Base-by-base conservation (phyloP, 805 yeast species). In the Spathaspora passalidarum region DNA sequence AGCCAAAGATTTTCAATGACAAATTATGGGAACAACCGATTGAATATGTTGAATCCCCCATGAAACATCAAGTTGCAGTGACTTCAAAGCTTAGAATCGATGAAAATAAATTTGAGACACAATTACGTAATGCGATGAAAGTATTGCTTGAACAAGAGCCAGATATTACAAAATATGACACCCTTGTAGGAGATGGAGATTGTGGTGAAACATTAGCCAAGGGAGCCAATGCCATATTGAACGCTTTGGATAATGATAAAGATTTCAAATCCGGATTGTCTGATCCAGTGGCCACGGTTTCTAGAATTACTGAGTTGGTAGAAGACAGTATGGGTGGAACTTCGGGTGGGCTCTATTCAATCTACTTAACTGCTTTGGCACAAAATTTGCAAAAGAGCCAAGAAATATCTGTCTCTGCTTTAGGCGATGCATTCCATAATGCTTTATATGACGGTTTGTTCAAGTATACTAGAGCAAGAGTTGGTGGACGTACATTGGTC, bases 321-420 rank as follows among this genome's bases (percentile, higher is more conserved):
- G 97, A 91, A 61, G 81, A 81, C 46, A 81, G 81, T n/a, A 92
- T 92, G 97, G 98, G 97, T 44, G 98, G 98, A 42, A 92, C 98
- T 0, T 87, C 96, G 1, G 98, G 98, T 44, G 97, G 97, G 1
- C 66, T 91, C 32, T 91, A 91, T 64, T 86, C 96, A 2, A 92
- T 91, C 46, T 88, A 74, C 66, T 72, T 92, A 50, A 81, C 95
- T 29, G 88, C 96, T 1, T 75, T 91, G 49, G 85, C 88, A 1
- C 69, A 75, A 48, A 56, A 73, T 40, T 58, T 79, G 41, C 69
- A 71, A 49, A 51, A 56, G 21, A 40, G 45, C 22, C 72, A 76
- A 32, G 76, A 82, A 22, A 44, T 62, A 22, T 54, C 51, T 23
- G 51, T 61, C 17, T 38, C 60, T 8, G 51, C 62, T 8, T 59